Percentiles rank a stretch among this genome's conserved stretches.
Evolutionary conservation across 2,329 filamentous ascomycete genomes (phyloP).

Genomic region (Sclerotinia trifoliorum): DNA sequence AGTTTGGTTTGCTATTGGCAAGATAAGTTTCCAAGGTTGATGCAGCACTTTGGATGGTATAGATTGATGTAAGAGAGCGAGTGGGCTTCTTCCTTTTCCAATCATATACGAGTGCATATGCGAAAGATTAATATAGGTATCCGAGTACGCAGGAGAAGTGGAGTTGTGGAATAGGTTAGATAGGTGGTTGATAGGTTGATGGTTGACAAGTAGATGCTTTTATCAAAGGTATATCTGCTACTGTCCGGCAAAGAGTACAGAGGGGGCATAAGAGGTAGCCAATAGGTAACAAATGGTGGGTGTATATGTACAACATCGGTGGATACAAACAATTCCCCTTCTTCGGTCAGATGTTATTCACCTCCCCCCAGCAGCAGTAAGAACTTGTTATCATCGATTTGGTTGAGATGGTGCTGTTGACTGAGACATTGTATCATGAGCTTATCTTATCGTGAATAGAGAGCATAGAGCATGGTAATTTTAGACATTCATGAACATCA

Average conservation of each 20-base stretch:
- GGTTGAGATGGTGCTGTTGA: not conserved
- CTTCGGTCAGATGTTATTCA: not conserved
- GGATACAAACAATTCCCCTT: not conserved
- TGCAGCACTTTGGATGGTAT: not conserved
- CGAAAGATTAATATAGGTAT: conserved; percentile 1
- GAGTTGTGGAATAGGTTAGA: too few relatives aligned
- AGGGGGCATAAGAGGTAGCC: too few relatives aligned
- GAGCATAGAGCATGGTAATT: not conserved
- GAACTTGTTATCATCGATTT: not conserved
- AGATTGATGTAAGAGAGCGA: not conserved
- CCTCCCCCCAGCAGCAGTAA: not conserved
- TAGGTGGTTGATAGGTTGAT: not conserved
- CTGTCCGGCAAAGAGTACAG: not conserved
- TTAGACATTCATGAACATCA: not conserved
- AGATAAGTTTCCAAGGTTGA: too few relatives aligned
- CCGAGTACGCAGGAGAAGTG: conserved; percentile 6
- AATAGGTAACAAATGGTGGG: not conserved
- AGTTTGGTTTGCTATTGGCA: not conserved
- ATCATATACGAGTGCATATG: not conserved
- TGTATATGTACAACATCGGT: not conserved
- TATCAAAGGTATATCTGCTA: not conserved
- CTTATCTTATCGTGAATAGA: not conserved
- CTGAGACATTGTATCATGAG: conserved; percentile 6
- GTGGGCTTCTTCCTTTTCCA: not conserved
- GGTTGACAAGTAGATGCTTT: not conserved